These are phyloP conservation scores for Suhomyces atakaporum DNA, from an alignment of 1,139 yeast genomes.

Conservation along the genomic window DNA sequence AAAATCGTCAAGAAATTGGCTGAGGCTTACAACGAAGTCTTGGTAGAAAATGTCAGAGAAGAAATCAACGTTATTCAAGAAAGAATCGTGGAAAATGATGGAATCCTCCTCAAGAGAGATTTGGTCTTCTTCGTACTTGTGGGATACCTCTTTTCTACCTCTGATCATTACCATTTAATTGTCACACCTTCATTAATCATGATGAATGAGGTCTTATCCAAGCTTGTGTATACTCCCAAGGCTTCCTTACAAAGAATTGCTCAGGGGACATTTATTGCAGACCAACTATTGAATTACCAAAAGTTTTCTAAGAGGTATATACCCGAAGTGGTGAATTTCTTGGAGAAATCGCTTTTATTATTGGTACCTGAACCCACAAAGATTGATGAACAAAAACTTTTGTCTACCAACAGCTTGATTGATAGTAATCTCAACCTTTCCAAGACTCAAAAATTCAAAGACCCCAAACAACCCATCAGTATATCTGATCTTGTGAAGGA, in stretches of 20 bases:
- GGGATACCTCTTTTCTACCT: slow-evolving; percentile 84
- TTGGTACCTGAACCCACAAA: slow-evolving; percentile 47
- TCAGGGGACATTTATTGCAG: slow-evolving; percentile 61
- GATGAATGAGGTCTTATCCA: slow-evolving; percentile 65
- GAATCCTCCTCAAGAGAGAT: slow-evolving; percentile 44
- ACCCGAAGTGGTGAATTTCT: slow-evolving; percentile 73
- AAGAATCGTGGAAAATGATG: slow-evolving; percentile 33
- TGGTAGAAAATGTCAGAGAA: slow-evolving; percentile 50
- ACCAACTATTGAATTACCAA: slow-evolving; percentile 70
- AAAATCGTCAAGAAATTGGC: slow-evolving; percentile 59
- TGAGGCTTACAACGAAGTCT: slow-evolving; percentile 61
- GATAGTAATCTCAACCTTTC: slow-evolving; percentile 23
- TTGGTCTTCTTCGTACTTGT: slow-evolving; percentile 66
- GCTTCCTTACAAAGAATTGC: slow-evolving; percentile 43
- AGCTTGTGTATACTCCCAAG: slow-evolving; percentile 40
- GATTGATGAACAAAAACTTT: slow-evolving; percentile 9
- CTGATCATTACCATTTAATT: slow-evolving; percentile 92
- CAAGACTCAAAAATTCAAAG: slow-evolving; percentile 16
- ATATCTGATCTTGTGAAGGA: slow-evolving; percentile 24
- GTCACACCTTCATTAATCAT: slow-evolving; percentile 81
- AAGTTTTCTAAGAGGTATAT: slow-evolving; percentile 73
- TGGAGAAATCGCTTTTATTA: slow-evolving; percentile 53
- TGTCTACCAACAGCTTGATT: slow-evolving; percentile 11
- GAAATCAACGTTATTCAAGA: slow-evolving; percentile 48
- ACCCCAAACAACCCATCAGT: slow-evolving; percentile 14